Percentiles rank a stretch among this genome's conserved stretches.
Evolutionary conservation across 352 stramenopile species (phyloP).

Genomic region (Pythium aphanidermatum): DNA sequence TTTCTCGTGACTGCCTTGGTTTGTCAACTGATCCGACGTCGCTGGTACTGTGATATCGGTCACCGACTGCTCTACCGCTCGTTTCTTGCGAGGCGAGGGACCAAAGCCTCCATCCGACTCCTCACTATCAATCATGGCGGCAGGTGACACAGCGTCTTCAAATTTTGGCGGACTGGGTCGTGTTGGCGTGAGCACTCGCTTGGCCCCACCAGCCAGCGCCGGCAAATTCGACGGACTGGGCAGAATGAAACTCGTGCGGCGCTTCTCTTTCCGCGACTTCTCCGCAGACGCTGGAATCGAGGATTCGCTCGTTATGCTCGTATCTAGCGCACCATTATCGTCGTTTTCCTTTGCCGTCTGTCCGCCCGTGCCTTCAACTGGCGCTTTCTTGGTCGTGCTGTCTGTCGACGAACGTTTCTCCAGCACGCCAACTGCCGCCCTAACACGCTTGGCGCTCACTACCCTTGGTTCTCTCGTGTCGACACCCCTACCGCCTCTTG

Average conservation of each 20-base stretch:
- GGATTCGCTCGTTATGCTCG: neutral
- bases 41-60: neutral
- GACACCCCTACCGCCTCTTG: too few species aligned
- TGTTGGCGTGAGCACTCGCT: conserved; percentile 52
- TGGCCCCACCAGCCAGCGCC: conserved; percentile 44
- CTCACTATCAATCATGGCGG: conserved; percentile 16
- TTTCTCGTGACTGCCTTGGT: too few species aligned
- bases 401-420: too few species aligned
- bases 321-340: neutral
- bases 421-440: too few species aligned
- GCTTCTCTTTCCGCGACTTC: conserved; percentile 28
- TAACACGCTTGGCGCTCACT: too few species aligned
- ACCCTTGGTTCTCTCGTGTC: too few species aligned
- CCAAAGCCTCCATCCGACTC: conserved; percentile 17
- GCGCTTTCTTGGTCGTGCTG: too few species aligned
- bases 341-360: neutral
- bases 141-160: conserved; percentile 13
- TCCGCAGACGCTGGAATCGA: conserved; percentile 4
- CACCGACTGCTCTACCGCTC: neutral
- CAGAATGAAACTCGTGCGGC: conserved; percentile 44
- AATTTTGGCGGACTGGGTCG: conserved; percentile 10
- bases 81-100: conserved; percentile 17
- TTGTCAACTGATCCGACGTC: neutral
- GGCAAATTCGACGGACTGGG: conserved; percentile 33
- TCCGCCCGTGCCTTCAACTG: too few species aligned